Base-by-base conservation (phyloP, 208 protist genomes). In the Herpetomonas samuelpessoai region DNA sequence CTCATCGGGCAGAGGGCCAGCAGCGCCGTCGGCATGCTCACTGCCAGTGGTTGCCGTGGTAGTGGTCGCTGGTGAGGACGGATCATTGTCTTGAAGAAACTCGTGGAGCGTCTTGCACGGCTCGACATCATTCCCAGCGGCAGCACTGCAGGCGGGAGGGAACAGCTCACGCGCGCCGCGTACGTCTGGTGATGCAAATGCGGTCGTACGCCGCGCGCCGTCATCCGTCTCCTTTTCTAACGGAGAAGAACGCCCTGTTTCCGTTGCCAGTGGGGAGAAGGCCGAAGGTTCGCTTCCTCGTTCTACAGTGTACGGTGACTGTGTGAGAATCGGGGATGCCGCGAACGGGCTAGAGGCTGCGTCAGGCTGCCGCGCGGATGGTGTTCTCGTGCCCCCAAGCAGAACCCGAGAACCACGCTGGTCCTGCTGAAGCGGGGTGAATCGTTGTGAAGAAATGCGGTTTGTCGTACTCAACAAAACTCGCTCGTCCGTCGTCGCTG, bases 331-430 rank as follows among this genome's bases (percentile, higher is more conserved):
- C 3, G 71, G 71, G 22, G 71, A 68, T 6, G 50, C 47, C 54
- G 56, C 61, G n/a, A 64, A 35, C 14, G 71, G 56, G 50, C 71
- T 66, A n/a, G n/a, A n/a, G n/a, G n/a, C n/a, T n/a, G n/a, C n/a
- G 7, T 31, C 29, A 25, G 61, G 57, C 29, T 66, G 64, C 25
- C 55, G 35, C 14, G 35, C 35, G 35, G 9, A 41, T 14, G 9
- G 35, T 14, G 35, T 41, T 41, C 14, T 14, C 35, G 14, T 14
- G 6, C 35, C 35, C 6, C 35, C 14, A 6, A 41, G 35, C 35
- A 41, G 9, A 41, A 41, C 9, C 14, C 35, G 35, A 14, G 35
- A 41, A 14, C 35, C 35, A 14, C 35, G 14, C 9, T 41, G 35
- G 9, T 18, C 9, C 35, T 41, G 35, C 35, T 41, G 35, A 14